A percentile compares a stretch with the other conserved stretches of the same genome.
Conservation (phyloP, 2,329 filamentous ascomycete species). For the Arthrobotrys entomopaga region DNA sequence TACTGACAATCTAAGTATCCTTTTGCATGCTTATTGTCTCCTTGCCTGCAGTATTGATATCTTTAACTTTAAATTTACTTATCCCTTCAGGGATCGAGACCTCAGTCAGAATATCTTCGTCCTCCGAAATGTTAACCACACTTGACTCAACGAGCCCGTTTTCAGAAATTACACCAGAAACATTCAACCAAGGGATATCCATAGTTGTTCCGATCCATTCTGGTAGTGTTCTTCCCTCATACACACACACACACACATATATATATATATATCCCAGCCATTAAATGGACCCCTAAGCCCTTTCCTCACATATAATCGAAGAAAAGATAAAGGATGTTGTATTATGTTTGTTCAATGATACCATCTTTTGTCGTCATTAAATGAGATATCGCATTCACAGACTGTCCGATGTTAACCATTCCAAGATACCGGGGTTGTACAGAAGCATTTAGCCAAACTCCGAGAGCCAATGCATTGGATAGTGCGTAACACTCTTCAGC, state of each 20-base stretch:
- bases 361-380: slow-evolving; percentile 76
- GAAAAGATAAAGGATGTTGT: slow-evolving; percentile 78
- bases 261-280: too few relatives aligned
- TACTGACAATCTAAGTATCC: slow-evolving; percentile 72
- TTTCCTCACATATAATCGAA: slow-evolving; percentile 78
- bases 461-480: slow-evolving; percentile 79
- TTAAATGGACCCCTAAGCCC: slow-evolving; percentile 74
- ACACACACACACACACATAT: too few relatives aligned
- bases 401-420: slow-evolving; percentile 83
- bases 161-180: slow-evolving; percentile 69
- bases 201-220: slow-evolving; percentile 73
- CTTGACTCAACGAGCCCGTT: slow-evolving; percentile 73
- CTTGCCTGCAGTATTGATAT: slow-evolving; percentile 72
- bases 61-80: slow-evolving; percentile 64
- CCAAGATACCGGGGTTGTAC: slow-evolving; percentile 76
- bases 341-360: slow-evolving; percentile 76
- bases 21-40: slow-evolving; percentile 72
- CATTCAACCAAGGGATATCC: slow-evolving; percentile 77
- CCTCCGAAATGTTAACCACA: slow-evolving; percentile 77
- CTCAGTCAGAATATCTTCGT: slow-evolving; percentile 69
- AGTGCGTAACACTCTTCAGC: slow-evolving; percentile 80
- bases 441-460: slow-evolving; percentile 80
- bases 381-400: slow-evolving; percentile 80
- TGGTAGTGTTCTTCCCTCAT: slow-evolving; percentile 74
- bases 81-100: slow-evolving; percentile 65